These are phyloP conservation scores for Corniculantispora saksenae DNA, from an alignment of 2,329 filamentous ascomycete species.

Conservation along the genomic window DNA sequence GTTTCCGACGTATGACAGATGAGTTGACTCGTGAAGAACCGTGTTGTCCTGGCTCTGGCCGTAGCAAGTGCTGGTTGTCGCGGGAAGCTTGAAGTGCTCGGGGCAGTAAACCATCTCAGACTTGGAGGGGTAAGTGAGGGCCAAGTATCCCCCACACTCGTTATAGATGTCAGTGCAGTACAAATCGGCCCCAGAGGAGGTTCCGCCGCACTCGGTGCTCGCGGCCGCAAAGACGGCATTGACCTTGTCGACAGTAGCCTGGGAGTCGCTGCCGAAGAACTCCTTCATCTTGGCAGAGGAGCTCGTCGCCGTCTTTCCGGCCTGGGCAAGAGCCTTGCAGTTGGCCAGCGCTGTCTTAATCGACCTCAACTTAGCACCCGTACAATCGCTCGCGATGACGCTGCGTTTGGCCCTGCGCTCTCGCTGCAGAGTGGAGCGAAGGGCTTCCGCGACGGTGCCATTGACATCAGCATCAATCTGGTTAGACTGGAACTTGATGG, in stretches of 20 bases:
- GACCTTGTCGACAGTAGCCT: slow-evolving; percentile 46
- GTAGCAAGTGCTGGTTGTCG: neutral
- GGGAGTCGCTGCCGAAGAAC: slow-evolving; percentile 57
- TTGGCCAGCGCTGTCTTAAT: slow-evolving; percentile 54
- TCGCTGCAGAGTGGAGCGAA: slow-evolving; percentile 44
- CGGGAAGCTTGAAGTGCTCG: neutral
- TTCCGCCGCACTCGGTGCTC: slow-evolving; percentile 49
- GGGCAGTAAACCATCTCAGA: neutral
- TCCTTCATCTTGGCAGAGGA: slow-evolving; percentile 57
- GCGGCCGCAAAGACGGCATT: slow-evolving; percentile 48
- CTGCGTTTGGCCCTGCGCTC: neutral
- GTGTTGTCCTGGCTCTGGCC: neutral
- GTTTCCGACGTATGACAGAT: neutral
- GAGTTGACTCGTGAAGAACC: neutral
- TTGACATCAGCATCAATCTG: slow-evolving; percentile 55
- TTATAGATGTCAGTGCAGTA: slow-evolving; percentile 55
- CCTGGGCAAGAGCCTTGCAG: slow-evolving; percentile 54
- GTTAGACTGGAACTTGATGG: slow-evolving; percentile 57
- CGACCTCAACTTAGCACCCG: slow-evolving; percentile 44
- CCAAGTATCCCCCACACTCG: slow-evolving; percentile 40
- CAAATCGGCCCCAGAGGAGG: slow-evolving; percentile 47
- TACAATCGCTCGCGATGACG: slow-evolving; percentile 45
- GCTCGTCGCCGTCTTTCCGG: slow-evolving; percentile 48
- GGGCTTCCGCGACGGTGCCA: slow-evolving; percentile 50
- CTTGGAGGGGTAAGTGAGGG: slow-evolving; percentile 9